A percentile compares a stretch with the other conserved stretches of the same genome.
phyloP scores from a whole-genome alignment of 495 filamentous ascomycete species.

The Xylaria longipes region DNA sequence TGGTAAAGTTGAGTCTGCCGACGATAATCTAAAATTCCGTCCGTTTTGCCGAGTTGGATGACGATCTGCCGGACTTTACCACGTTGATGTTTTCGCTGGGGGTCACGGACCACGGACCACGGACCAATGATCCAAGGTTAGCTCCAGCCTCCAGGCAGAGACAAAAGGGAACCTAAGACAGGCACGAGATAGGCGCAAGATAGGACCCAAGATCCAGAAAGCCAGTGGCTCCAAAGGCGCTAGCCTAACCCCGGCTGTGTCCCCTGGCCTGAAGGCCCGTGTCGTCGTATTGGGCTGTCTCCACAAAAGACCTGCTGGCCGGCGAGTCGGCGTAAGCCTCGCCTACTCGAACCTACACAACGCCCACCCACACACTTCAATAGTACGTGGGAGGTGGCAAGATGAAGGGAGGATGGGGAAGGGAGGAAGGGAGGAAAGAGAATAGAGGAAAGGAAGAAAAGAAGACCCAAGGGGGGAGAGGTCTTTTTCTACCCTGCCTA shows the following conservation, averaged over 20 bases:
- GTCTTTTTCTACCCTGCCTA: constrained; percentile 8
- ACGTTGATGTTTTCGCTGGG: constrained; percentile 10
- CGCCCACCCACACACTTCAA: constrained; percentile 11
- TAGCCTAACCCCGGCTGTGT: constrained; percentile 8
- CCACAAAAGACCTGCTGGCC: constrained; percentile 17
- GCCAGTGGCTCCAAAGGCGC: constrained; percentile 15
- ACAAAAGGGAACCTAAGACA: neutral
- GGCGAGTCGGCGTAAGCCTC: constrained; percentile 18
- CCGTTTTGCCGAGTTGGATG: constrained; percentile 9
- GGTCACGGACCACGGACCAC: no score
- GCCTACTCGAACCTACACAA: constrained; percentile 16
- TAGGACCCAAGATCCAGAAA: neutral
- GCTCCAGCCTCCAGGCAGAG: constrained; percentile 1
- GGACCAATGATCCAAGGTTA: neutral
- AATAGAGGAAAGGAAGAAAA: neutral
- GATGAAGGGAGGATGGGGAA: constrained; percentile 10
- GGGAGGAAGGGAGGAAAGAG: neutral
- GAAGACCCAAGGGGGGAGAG: neutral
- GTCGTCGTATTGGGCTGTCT: constrained; percentile 7
- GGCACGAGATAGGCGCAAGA: constrained; percentile 2
- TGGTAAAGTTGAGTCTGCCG: neutral
- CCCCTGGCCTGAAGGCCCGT: neutral
- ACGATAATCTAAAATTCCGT: constrained; percentile 8
- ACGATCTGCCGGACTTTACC: constrained; percentile 23
- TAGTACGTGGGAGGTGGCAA: constrained; percentile 1